These are phyloP conservation scores for Fusarium sp. DNA, from an alignment of 2,329 filamentous ascomycete genomes.

Conservation along the genomic window DNA sequence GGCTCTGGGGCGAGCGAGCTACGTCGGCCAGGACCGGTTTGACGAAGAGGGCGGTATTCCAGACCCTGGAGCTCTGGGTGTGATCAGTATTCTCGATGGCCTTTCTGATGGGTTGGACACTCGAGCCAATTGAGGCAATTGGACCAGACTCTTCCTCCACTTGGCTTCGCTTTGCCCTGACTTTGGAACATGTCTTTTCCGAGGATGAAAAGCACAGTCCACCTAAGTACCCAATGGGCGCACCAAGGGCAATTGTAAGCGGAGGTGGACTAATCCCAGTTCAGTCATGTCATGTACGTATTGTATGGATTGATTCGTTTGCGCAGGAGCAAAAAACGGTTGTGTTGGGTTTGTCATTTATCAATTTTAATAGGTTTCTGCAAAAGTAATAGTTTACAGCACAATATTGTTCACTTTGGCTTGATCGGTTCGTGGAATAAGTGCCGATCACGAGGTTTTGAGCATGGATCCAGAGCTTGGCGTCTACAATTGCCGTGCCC, in stretches of 20 bases:
- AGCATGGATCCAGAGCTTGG: background rate
- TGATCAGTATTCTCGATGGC: slow-evolving; percentile 46
- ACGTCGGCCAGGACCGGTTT: slow-evolving; percentile 79
- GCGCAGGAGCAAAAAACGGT: background rate
- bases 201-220: background rate
- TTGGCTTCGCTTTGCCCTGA: background rate
- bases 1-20: slow-evolving; percentile 80
- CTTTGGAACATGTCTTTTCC: background rate
- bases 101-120: background rate
- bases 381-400: background rate
- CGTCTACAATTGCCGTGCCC: slow-evolving; percentile 22
- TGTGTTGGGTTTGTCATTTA: background rate
- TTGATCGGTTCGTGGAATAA: background rate
- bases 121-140: slow-evolving; percentile 7
- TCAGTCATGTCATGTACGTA: background rate
- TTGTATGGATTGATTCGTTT: slow-evolving; percentile 1
- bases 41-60: slow-evolving; percentile 63
- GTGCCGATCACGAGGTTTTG: slow-evolving; percentile 5
- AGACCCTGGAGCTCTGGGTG: slow-evolving; percentile 74
- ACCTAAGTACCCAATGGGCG: background rate
- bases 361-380: background rate
- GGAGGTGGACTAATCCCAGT: slow-evolving; percentile 13
- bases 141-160: background rate
- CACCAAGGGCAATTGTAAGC: slow-evolving; percentile 19
- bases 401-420: background rate